Percentiles rank a stretch among this genome's conserved stretches.
Conservation (phyloP, 371 early-diverging fungal species). For the Mucor indicus region DNA sequence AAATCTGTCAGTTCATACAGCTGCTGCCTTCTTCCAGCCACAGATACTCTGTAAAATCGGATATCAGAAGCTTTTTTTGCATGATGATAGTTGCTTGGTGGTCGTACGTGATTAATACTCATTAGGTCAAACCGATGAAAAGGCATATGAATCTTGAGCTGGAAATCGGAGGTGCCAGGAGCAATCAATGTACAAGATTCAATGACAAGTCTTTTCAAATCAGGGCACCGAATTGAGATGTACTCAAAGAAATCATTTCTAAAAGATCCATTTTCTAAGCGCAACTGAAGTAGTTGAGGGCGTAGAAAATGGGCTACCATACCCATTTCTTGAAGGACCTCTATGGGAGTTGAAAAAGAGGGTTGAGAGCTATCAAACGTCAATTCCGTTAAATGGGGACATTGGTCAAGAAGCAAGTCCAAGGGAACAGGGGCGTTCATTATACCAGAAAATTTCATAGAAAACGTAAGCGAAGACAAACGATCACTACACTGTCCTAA, state of each 20-base stretch:
- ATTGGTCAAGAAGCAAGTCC: neutral
- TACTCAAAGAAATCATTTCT: conserved; percentile 8
- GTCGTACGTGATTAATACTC: neutral
- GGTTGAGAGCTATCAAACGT: conserved; percentile 8
- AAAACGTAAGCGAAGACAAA: conserved; percentile 4
- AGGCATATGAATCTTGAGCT: conserved; percentile 13
- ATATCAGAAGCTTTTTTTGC: neutral
- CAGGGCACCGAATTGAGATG: conserved; percentile 1
- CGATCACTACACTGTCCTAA: conserved; percentile 7
- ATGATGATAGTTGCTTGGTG: conserved; percentile 3
- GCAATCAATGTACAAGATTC: conserved; percentile 5
- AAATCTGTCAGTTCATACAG: conserved; percentile 11
- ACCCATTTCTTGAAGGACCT: neutral
- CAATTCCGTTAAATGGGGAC: neutral
- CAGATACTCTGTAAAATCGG: neutral
- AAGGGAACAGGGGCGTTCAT: conserved; percentile 9
- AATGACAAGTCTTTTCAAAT: neutral
- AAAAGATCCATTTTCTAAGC: conserved; percentile 12
- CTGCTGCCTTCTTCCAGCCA: neutral
- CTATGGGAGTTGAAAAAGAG: neutral
- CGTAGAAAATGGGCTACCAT: neutral
- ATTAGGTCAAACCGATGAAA: conserved; percentile 7
- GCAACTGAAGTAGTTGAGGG: neutral
- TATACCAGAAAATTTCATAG: conserved; percentile 20
- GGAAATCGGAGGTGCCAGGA: neutral